These are phyloP conservation scores for Pestalotiopsis sp. DNA, from an alignment of 2,329 filamentous ascomycete species.

Conservation along the genomic window DNA sequence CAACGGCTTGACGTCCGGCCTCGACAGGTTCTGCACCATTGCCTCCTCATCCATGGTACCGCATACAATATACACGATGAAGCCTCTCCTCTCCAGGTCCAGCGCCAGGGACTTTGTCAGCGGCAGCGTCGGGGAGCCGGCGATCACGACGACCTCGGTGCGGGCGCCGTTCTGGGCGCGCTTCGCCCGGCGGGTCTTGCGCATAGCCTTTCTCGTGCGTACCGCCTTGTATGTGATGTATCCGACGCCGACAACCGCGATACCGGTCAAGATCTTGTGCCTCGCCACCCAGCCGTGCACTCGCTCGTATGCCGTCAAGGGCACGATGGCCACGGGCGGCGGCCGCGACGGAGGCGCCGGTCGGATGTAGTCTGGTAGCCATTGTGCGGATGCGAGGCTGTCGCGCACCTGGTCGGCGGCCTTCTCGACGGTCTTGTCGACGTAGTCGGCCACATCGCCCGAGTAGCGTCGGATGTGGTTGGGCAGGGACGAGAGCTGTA, in stretches of 20 bases:
- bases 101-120: constrained; percentile 80
- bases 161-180: constrained; percentile 81
- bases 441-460: constrained; percentile 72
- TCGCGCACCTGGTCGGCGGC: constrained; percentile 73
- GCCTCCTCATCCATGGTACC: constrained; percentile 84
- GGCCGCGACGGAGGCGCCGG: constrained; percentile 56
- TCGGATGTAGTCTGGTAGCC: constrained; percentile 72
- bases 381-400: constrained; percentile 65
- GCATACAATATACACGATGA: constrained; percentile 90
- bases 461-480: constrained; percentile 72
- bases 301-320: constrained; percentile 46
- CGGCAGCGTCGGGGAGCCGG: constrained; percentile 83
- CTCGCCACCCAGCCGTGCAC: constrained; percentile 70
- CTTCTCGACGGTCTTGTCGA: constrained; percentile 80
- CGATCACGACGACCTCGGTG: constrained; percentile 84
- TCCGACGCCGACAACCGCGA: constrained; percentile 70
- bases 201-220: constrained; percentile 55
- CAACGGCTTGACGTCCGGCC: constrained; percentile 80
- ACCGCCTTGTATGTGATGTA: constrained; percentile 60
- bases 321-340: constrained; percentile 34
- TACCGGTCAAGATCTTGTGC: constrained; percentile 74
- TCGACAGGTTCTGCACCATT: constrained; percentile 73
- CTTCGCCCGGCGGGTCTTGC: constrained; percentile 73
- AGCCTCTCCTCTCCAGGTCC: constrained; percentile 88
- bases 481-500: constrained; percentile 53